Evolutionary conservation across 805 yeast genomes (phyloP).

Genomic region (Candida wancherniae): DNA sequence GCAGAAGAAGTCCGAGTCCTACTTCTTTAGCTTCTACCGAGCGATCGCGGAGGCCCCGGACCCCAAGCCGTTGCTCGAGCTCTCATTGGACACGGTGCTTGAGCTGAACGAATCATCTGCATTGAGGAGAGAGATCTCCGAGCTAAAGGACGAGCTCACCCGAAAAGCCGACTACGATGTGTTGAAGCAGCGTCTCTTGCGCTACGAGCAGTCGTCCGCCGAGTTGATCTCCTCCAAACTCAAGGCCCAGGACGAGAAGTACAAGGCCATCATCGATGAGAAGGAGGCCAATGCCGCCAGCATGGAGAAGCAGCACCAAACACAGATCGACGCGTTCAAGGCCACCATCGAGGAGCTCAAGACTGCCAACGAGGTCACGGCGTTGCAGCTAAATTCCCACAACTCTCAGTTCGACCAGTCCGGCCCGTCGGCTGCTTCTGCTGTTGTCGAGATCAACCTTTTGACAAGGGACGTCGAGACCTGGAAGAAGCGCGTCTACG

Average conservation of each 20-base stretch:
- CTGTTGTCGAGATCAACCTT: constrained; percentile 54
- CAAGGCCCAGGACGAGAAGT: constrained; percentile 69
- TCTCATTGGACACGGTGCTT: constrained; percentile 59
- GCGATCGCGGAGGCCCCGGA: constrained; percentile 87
- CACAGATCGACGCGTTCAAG: constrained; percentile 48
- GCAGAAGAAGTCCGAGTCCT: constrained; percentile 66
- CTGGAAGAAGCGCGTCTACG: constrained; percentile 60
- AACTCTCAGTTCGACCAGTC: constrained; percentile 37
- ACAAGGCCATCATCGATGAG: constrained; percentile 64
- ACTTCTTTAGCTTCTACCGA: constrained; percentile 71
- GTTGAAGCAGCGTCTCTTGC: constrained; percentile 55
- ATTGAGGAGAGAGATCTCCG: constrained; percentile 46
- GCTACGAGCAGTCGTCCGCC: constrained; percentile 57
- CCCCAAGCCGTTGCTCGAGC: constrained; percentile 75
- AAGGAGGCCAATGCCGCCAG: constrained; percentile 64
- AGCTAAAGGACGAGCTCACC: constrained; percentile 54
- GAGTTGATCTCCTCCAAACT: constrained; percentile 50
- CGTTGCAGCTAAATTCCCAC: constrained; percentile 50
- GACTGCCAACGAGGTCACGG: constrained; percentile 60
- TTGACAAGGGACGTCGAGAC: constrained; percentile 72
- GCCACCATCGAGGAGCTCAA: constrained; percentile 60
- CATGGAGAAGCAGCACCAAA: constrained; percentile 48
- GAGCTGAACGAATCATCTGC: constrained; percentile 49
- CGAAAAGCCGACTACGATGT: constrained; percentile 75
- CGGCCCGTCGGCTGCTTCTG: constrained; percentile 26